phyloP scores from a whole-genome alignment of 2,329 filamentous ascomycete genomes.

The Ophiostoma angusticollis region DNA sequence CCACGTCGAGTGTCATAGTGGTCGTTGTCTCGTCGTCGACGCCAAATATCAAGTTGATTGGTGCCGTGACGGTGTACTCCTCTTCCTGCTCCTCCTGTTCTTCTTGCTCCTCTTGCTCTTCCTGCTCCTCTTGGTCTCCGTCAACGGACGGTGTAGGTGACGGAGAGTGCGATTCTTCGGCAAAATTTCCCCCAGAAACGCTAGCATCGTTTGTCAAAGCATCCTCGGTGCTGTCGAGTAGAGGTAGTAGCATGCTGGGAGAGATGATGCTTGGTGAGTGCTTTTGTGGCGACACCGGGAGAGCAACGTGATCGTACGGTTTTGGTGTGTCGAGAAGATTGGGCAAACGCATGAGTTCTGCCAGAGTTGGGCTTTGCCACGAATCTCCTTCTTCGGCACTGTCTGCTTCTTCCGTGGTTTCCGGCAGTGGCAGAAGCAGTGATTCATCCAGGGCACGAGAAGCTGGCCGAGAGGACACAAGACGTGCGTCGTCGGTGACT shows the following conservation, averaged over 20 bases:
- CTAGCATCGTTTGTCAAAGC: too few relatives aligned
- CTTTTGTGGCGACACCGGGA: background rate
- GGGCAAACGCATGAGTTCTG: background rate
- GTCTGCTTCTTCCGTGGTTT: slow-evolving; percentile 3
- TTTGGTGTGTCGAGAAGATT: background rate
- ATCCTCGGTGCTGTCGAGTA: background rate
- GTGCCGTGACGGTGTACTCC: slow-evolving; percentile 8
- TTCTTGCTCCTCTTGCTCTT: background rate
- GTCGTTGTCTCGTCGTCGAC: slow-evolving; percentile 14
- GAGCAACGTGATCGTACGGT: background rate
- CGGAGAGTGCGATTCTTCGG: background rate
- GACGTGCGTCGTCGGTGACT: slow-evolving; percentile 2
- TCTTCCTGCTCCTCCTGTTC: background rate
- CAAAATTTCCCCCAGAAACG: too few relatives aligned
- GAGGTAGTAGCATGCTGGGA: too few relatives aligned
- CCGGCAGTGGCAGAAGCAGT: slow-evolving; percentile 7
- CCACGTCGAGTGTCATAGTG: slow-evolving; percentile 11
- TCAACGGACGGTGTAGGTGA: slow-evolving; percentile 1
- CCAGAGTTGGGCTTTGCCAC: slow-evolving; percentile 7
- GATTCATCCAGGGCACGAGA: slow-evolving; percentile 2
- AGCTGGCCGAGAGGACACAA: slow-evolving; percentile 3
- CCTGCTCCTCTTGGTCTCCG: background rate
- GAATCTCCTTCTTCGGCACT: background rate
- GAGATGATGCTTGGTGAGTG: too few relatives aligned
- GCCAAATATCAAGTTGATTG: slow-evolving; percentile 6